Base-by-base conservation (phyloP, 331 rosid genomes). In the Rhamnella rubrinervis region DNA sequence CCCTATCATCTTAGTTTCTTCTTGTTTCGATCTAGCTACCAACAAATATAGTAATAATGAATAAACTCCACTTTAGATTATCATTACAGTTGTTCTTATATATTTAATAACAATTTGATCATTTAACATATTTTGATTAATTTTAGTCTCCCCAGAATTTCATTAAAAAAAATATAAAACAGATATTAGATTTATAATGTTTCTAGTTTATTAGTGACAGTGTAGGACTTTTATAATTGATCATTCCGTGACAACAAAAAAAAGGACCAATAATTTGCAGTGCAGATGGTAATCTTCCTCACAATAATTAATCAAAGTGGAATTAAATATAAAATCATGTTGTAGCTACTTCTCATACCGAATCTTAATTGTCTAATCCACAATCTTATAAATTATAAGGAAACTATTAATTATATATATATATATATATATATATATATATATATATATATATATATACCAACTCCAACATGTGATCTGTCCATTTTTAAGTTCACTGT, bases 51-150 rank as follows among this genome's bases (percentile, higher is more conserved):
- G 19, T 40, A 52, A 18, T 35, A 37, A 53, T 52, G 38, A 28
- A 67, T 9, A 75, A 72, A 66, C 59, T 74, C 72, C 72, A 59
- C 74, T 37, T 14, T 61, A 39, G 61, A 70, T 69, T 70, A 76
- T 75, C 80, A 69, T 75, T 52, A 75, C 47, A 44, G 49, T 44
- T 44, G 14, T 44, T 44, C 11, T 44, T 44, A 9, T 44, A 44
- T 44, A 44, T 31, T 31, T 31, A 31, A 31, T 40, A 40, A 44
- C 16, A 12, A 14, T 44, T 44, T 2, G 47, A 40, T 40, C 13
- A 31, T 7, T 23, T 23, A 40, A 40, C 47, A 3, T 40, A 7
- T 6, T 12, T 11, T 31, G 35, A 31, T 40, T 40, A 7, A 40
- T 40, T 40, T 11, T 40, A 40, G 47, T 40, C 13, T 44, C 66